Conservation (phyloP, 2,329 filamentous ascomycete genomes). For the Trichoderma harzianum region DNA sequence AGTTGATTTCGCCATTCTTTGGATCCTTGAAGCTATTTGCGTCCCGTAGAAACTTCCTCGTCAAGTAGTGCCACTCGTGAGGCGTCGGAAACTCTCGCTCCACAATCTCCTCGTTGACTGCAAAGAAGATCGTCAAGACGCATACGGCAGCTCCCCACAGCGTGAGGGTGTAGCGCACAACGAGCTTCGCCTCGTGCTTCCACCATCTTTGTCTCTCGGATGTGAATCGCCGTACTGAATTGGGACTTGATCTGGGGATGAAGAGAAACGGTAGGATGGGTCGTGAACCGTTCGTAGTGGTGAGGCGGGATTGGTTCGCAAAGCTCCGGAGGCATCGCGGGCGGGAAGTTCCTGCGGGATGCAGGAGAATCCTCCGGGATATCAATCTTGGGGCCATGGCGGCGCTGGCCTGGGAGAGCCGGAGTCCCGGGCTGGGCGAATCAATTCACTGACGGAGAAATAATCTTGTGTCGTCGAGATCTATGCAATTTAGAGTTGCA, state of each 20-base stretch:
- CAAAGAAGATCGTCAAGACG: conserved; percentile 58
- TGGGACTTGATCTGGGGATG: conserved; percentile 45
- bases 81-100: conserved; percentile 79
- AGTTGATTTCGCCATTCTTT: conserved; percentile 57
- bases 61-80: conserved; percentile 72
- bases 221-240: conserved; percentile 69
- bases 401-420: conserved; percentile 18
- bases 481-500: neutral
- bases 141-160: conserved; percentile 63
- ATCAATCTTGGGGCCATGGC: conserved; percentile 41
- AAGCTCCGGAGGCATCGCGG: conserved; percentile 27
- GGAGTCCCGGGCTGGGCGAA: conserved; percentile 8
- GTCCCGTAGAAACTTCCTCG: conserved; percentile 63
- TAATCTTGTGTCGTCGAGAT: neutral
- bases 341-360: conserved; percentile 21
- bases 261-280: conserved; percentile 48
- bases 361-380: conserved; percentile 31
- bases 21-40: conserved; percentile 58
- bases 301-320: conserved; percentile 28
- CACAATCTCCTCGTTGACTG: conserved; percentile 68
- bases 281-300: conserved; percentile 31
- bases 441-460: neutral
- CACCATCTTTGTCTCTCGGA: conserved; percentile 71
- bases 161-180: conserved; percentile 63
- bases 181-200: conserved; percentile 66